Evolutionary conservation across 1,284 basidiomycete genomes (phyloP).

Genomic region (Apiotrichum laibachii): DNA sequence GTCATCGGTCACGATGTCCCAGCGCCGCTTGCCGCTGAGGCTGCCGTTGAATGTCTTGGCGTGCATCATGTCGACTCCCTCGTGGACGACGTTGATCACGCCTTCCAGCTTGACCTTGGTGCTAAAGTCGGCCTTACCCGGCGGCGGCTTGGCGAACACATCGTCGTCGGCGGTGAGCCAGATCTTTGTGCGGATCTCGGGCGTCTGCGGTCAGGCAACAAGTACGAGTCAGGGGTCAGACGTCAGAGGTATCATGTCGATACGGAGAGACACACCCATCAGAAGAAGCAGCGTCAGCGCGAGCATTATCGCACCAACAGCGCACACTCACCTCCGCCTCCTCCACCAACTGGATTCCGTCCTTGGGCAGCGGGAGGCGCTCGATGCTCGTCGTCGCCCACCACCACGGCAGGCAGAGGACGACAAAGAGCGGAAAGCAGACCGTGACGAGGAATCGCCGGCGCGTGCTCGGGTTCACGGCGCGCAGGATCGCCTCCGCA

Average conservation of each 20-base stretch:
- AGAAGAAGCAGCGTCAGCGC: too few species aligned
- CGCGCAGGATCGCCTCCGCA: neutral
- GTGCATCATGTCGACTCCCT: constrained; percentile 37
- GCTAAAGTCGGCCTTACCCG: constrained; percentile 26
- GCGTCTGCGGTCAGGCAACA: constrained; percentile 19
- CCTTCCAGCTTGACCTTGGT: constrained; percentile 22
- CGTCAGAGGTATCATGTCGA: too few species aligned
- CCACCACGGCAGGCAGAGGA: constrained; percentile 78
- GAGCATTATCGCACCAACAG: neutral
- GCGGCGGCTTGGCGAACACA: constrained; percentile 32
- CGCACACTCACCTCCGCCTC: constrained; percentile 20
- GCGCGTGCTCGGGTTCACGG: constrained; percentile 29
- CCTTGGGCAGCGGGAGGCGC: constrained; percentile 67
- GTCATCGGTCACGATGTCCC: constrained; percentile 26
- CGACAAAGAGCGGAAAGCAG: constrained; percentile 70
- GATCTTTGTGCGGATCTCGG: constrained; percentile 27
- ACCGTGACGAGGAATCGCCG: constrained; percentile 50
- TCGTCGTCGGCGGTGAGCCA: constrained; percentile 35
- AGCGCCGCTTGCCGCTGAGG: constrained; percentile 22
- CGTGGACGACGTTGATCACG: constrained; percentile 27
- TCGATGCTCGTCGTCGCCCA: constrained; percentile 84
- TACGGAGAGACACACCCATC: too few species aligned
- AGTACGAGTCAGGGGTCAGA: neutral
- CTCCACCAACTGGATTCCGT: constrained; percentile 56
- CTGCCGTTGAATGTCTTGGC: constrained; percentile 14